phyloP scores from a whole-genome alignment of 179 eudicot genomes.

The Silene noctiflora region DNA sequence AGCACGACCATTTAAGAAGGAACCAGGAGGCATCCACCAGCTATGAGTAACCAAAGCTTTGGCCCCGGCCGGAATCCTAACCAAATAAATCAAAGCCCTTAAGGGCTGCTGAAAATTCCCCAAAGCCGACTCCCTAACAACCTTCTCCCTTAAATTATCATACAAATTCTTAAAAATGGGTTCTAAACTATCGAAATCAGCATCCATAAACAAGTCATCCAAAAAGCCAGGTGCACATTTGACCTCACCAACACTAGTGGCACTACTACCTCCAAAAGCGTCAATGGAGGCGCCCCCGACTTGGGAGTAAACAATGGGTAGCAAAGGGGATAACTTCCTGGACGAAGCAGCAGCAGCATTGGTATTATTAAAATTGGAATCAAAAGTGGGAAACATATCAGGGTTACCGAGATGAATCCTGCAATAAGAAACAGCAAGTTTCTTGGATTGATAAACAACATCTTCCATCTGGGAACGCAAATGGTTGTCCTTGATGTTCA shows the following conservation, averaged over 20 bases:
- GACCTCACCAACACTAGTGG: conserved; percentile 35
- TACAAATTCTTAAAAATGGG: conserved; percentile 71
- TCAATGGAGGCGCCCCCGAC: conserved; percentile 51
- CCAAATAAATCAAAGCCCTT: conserved; percentile 70
- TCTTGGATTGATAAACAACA: conserved; percentile 62
- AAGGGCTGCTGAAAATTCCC: conserved; percentile 96
- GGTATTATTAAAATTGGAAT: too few species aligned
- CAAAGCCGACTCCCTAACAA: conserved; percentile 74
- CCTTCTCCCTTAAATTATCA: conserved; percentile 87
- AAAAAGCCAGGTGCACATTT: conserved; percentile 70
- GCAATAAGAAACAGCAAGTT: conserved; percentile 66
- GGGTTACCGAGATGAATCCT: conserved; percentile 86
- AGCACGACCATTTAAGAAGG: conserved; percentile 80
- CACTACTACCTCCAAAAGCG: conserved; percentile 58
- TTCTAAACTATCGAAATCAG: conserved; percentile 86
- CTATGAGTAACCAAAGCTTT: conserved; percentile 70
- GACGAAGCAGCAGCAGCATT: conserved; percentile 9
- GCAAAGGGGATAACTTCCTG: conserved; percentile 52
- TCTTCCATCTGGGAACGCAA: conserved; percentile 67
- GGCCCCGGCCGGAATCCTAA: conserved; percentile 59
- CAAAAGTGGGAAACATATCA: conserved; percentile 62
- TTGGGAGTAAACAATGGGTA: conserved; percentile 61
- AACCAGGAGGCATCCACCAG: conserved; percentile 92
- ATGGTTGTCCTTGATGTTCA: conserved; percentile 63
- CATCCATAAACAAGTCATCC: conserved; percentile 68